Percentiles rank a stretch among this genome's conserved stretches.
phyloP scores from a whole-genome alignment of 306 rosid genomes.

The Citrullus mucosospermus region DNA sequence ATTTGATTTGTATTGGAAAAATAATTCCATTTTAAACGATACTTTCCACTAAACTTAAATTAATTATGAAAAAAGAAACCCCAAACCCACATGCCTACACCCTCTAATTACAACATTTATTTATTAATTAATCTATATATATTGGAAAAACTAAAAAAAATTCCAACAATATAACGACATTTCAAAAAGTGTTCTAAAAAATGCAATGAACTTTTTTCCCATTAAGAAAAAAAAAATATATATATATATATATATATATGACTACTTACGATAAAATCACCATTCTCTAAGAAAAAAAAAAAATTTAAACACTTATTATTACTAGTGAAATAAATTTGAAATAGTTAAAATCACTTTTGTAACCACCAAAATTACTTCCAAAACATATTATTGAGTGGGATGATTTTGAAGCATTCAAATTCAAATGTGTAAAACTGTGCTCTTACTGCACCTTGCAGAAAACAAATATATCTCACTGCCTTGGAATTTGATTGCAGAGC shows the following conservation, averaged over 20 bases:
- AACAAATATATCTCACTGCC: neutral
- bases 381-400: no score
- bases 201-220: neutral
- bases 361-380: no score
- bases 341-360: no score
- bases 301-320: no score
- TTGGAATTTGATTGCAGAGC: neutral
- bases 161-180: neutral
- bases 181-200: neutral
- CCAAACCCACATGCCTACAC: neutral
- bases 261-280: no score
- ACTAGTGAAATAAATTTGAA: no score
- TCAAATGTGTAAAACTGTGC: neutral
- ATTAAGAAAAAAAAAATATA: no score
- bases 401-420: neutral
- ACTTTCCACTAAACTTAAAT: neutral
- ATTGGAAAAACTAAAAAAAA: neutral
- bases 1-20: neutral
- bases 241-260: no score
- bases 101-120: neutral
- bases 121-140: no score
- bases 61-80: neutral
- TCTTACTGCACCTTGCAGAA: neutral
- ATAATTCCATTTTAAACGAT: neutral
- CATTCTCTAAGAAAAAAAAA: no score